Percentiles rank a stretch among this genome's conserved stretches.
These are phyloP conservation scores for Lachnellula hyalina DNA, from an alignment of 2,329 filamentous ascomycete species.

Conservation along the genomic window DNA sequence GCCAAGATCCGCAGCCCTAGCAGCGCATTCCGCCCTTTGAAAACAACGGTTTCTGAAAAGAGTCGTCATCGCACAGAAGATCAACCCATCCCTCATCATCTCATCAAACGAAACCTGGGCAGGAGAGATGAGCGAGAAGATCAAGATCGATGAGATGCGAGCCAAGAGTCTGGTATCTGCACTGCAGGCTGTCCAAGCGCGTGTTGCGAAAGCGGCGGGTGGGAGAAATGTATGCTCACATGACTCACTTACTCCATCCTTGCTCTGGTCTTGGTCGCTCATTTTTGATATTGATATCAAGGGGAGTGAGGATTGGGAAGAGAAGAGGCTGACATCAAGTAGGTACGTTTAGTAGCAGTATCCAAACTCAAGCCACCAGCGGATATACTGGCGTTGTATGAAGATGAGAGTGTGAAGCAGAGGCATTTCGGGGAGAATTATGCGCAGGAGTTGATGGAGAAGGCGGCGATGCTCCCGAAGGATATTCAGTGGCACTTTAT, in stretches of 20 bases:
- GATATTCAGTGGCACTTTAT: conserved; percentile 94
- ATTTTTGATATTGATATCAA: not conserved
- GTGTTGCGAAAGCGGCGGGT: conserved; percentile 48
- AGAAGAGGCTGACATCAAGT: conserved; percentile 13
- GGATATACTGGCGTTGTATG: conserved; percentile 81
- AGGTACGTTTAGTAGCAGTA: conserved; percentile 87
- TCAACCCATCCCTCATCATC: not conserved
- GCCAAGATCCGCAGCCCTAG: too few species aligned
- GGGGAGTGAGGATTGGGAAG: conserved; percentile 13
- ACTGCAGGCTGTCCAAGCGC: conserved; percentile 53
- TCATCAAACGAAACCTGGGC: not conserved
- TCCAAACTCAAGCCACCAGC: conserved; percentile 93
- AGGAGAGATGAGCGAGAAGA: conserved; percentile 28
- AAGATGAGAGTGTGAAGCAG: conserved; percentile 48
- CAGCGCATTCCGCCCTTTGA: too few species aligned
- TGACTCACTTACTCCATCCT: not conserved
- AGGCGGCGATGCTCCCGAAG: conserved; percentile 71
- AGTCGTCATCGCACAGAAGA: too few species aligned
- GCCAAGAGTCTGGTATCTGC: conserved; percentile 59
- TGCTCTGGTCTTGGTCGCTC: not conserved
- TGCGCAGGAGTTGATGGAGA: conserved; percentile 80
- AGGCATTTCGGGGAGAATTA: conserved; percentile 97
- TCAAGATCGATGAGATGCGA: conserved; percentile 58
- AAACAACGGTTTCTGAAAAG: too few species aligned
- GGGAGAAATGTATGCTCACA: conserved; percentile 30